A percentile compares a stretch with the other conserved stretches of the same genome.
Conservation (phyloP, 78 protist genomes). For the Dictyostelium intermedium region DNA sequence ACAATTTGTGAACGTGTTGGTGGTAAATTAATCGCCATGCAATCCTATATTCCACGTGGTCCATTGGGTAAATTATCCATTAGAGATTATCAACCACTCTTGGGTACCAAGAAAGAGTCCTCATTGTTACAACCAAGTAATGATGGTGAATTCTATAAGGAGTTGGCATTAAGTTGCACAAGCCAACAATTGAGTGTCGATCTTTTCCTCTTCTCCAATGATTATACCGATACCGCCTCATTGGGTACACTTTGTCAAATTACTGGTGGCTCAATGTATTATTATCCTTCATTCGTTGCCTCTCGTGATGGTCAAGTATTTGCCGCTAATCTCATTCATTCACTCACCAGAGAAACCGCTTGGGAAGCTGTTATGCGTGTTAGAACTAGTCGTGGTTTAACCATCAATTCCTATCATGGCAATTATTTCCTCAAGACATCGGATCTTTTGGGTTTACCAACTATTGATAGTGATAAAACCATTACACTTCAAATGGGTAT, state of each 20-base stretch:
- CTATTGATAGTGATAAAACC: constrained; percentile 75
- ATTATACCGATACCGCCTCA: constrained; percentile 59
- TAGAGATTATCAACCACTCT: constrained; percentile 50
- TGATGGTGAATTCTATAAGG: constrained; percentile 79
- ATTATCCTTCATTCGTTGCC: constrained; percentile 73
- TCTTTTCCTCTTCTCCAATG: constrained; percentile 51
- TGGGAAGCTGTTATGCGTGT: constrained; percentile 91
- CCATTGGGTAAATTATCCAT: constrained; percentile 66
- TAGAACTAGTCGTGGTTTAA: constrained; percentile 74
- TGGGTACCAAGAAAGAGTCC: constrained; percentile 76
- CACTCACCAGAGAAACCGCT: constrained; percentile 66
- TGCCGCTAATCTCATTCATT: constrained; percentile 45
- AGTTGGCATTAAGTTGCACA: constrained; percentile 71
- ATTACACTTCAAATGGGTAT: constrained; percentile 74
- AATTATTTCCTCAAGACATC: constrained; percentile 81
- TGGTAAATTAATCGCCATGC: constrained; percentile 68
- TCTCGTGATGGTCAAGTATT: constrained; percentile 65
- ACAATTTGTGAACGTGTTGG: constrained; percentile 64
- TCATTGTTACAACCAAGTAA: constrained; percentile 47
- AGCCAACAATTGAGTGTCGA: constrained; percentile 79
- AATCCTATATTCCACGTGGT: constrained; percentile 72
- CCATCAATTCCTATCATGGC: constrained; percentile 62
- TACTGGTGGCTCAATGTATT: constrained; percentile 83
- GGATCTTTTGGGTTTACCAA: constrained; percentile 83
- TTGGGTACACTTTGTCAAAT: constrained; percentile 52